A percentile compares a stretch with the other conserved stretches of the same genome.
These are phyloP conservation scores for Cutaneotrichosporon sp. DNA, from an alignment of 1,284 basidiomycete species.

Conservation along the genomic window DNA sequence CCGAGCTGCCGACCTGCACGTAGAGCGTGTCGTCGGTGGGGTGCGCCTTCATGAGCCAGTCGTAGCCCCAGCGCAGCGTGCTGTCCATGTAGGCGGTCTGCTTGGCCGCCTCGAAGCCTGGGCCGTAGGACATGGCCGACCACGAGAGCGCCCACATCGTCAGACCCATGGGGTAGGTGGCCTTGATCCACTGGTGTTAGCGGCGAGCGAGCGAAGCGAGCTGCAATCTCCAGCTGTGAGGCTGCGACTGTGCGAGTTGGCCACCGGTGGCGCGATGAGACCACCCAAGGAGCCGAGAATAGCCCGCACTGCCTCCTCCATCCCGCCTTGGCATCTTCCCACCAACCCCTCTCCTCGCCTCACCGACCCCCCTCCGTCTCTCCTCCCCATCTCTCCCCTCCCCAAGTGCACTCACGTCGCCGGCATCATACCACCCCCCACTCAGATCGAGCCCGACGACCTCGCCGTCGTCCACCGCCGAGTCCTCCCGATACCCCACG, in stretches of 20 bases:
- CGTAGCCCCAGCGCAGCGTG: conserved; percentile 83
- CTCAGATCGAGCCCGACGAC: conserved; percentile 73
- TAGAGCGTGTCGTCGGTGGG: conserved; percentile 71
- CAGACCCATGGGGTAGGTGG: conserved; percentile 75
- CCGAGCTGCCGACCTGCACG: conserved; percentile 76
- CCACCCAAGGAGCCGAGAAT: too few relatives aligned
- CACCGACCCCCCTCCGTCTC: too few relatives aligned
- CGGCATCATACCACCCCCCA: conserved; percentile 91
- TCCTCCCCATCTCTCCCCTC: too few relatives aligned
- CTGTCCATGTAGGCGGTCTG: conserved; percentile 87
- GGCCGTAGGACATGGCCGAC: conserved; percentile 80
- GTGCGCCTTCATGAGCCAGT: conserved; percentile 90
- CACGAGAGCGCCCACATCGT: conserved; percentile 80
- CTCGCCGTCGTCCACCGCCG: conserved; percentile 71
- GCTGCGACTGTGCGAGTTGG: too few relatives aligned
- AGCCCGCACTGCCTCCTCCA: not conserved
- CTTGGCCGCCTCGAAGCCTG: conserved; percentile 76
- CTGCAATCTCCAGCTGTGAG: too few relatives aligned
- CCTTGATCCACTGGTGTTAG: conserved; percentile 68
- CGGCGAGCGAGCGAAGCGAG: not conserved
- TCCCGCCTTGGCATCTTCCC: too few relatives aligned
- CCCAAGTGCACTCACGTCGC: conserved; percentile 44
- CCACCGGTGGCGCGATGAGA: too few relatives aligned
- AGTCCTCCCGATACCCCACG: conserved; percentile 83
- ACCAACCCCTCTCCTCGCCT: too few relatives aligned